Evolutionary conservation across 176 grass and related monocot species (phyloP).

Genomic region (Metroxylon sagu): DNA sequence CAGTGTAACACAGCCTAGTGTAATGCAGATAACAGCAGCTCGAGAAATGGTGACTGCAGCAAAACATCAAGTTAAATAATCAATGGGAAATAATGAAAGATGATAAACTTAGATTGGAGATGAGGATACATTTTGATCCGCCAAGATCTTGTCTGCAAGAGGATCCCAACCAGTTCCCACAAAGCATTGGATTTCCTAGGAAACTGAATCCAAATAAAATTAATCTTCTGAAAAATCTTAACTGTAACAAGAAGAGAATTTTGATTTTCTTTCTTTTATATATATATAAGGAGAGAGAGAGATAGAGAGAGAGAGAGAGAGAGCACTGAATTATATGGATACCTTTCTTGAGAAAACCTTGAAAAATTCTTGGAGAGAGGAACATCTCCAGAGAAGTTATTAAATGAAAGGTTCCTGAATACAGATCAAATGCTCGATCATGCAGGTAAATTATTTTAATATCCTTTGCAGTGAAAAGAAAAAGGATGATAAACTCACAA

Average conservation of each 20-base stretch:
- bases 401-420: constrained; percentile 89
- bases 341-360: constrained; percentile 86
- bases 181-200: constrained; percentile 65
- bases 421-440: constrained; percentile 7
- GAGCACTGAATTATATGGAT: constrained; percentile 5
- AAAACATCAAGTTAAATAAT: too few relatives aligned
- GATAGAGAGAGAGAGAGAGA: neutral
- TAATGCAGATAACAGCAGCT: constrained; percentile 63
- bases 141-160: constrained; percentile 31
- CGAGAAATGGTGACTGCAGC: constrained; percentile 64
- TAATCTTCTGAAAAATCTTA: too few relatives aligned
- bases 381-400: constrained; percentile 77
- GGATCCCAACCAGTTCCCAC: constrained; percentile 46
- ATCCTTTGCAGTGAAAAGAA: neutral
- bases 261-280: too few relatives aligned
- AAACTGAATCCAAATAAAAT: constrained; percentile 42
- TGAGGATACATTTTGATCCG: constrained; percentile 48
- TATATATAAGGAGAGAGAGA: too few relatives aligned
- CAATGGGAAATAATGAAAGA: too few relatives aligned
- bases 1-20: constrained; percentile 60
- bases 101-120: too few relatives aligned
- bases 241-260: too few relatives aligned
- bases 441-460: neutral
- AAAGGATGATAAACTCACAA: constrained; percentile 38
- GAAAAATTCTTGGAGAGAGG: constrained; percentile 75